Base-by-base conservation (phyloP, 345 rosid species). In the Rhizophora mangle region DNA sequence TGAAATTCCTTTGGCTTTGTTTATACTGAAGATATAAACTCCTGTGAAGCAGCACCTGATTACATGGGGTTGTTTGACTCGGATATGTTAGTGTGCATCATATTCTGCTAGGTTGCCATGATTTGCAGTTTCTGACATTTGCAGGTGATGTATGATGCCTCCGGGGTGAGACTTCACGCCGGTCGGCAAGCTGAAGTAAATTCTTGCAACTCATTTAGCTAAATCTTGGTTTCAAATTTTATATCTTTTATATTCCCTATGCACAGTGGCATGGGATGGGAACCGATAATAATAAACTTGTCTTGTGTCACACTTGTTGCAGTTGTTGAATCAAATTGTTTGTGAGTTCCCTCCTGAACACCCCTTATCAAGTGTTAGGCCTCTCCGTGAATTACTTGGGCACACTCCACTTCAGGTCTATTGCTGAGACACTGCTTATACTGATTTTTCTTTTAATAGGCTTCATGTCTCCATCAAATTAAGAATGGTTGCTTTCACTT, bases 61-160 rank as follows among this genome's bases (percentile, higher is more conserved):
- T 43, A 15, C 18, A 43, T 43, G 49, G 13, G 15, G 18, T 2
- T 11, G 4, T 13, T 43, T 13, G 5, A 43, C 19, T 43, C 1
- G 3, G 49, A 43, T 43, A 43, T 43, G 18, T 43, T 43, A 43
- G 18, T 43, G 49, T 13, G 16, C 18, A 3, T 43, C 49, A 43
- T 13, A 3, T 43, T 43, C 16, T 2, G 18, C 49, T 43, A 43
- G 18, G 49, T 39, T 39, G 46, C 0, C 46, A 39, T 10, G 15
- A 39, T 39, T 39, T 39, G 16, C 46, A 39, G 46, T 39, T 9
- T 43, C 15, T 43, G 49, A 46, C 8, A 64, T 77, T 67, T 76
- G 68, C 83, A 87, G 92, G 92, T 87, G 24, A 87, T 87, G 89
- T 87, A 85, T 75, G 92, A 87, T 82, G 92, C 92, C 60, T 69